Percentiles rank a stretch among this genome's conserved stretches.
Evolutionary conservation across 768 basidiomycete species (phyloP).

Genomic region (Agaricus subrufescens): DNA sequence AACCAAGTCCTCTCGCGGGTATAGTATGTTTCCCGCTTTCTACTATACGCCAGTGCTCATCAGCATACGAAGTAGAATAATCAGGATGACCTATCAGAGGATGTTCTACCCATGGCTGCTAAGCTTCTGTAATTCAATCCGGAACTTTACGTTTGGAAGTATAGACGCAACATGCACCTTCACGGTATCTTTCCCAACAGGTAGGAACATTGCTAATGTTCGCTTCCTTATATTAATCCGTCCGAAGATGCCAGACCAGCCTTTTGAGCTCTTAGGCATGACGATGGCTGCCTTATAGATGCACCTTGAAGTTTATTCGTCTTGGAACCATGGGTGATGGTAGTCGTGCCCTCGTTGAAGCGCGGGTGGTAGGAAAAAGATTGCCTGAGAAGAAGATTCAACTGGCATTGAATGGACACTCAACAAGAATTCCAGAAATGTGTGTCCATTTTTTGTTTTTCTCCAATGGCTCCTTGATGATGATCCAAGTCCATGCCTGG

Average conservation of each 20-base stretch:
- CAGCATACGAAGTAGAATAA: constrained; percentile 52
- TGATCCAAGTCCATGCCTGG: constrained; percentile 82
- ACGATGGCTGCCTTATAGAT: constrained; percentile 77
- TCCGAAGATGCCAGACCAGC: constrained; percentile 40
- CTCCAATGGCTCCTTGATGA: background rate
- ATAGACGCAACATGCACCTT: constrained; percentile 74
- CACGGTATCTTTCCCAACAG: constrained; percentile 64
- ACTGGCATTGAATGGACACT: constrained; percentile 90
- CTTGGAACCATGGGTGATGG: constrained; percentile 98
- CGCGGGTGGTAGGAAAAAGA: constrained; percentile 64
- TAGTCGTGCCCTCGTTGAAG: constrained; percentile 53
- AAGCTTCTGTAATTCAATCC: constrained; percentile 80
- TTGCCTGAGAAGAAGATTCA: constrained; percentile 82
- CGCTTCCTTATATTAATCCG: constrained; percentile 6
- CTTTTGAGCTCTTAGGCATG: constrained; percentile 63
- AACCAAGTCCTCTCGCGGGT: constrained; percentile 64
- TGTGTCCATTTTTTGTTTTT: constrained; percentile 31
- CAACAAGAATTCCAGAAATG: constrained; percentile 87
- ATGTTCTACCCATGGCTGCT: constrained; percentile 77
- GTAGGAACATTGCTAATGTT: constrained; percentile 30
- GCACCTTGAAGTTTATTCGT: constrained; percentile 97
- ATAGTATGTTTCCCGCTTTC: constrained; percentile 18
- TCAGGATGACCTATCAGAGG: constrained; percentile 57
- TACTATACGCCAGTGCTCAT: constrained; percentile 3
- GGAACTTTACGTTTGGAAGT: constrained; percentile 97